Evolutionary conservation across 2,329 filamentous ascomycete genomes (phyloP).

Genomic region (Paecilomyces fulvus): DNA sequence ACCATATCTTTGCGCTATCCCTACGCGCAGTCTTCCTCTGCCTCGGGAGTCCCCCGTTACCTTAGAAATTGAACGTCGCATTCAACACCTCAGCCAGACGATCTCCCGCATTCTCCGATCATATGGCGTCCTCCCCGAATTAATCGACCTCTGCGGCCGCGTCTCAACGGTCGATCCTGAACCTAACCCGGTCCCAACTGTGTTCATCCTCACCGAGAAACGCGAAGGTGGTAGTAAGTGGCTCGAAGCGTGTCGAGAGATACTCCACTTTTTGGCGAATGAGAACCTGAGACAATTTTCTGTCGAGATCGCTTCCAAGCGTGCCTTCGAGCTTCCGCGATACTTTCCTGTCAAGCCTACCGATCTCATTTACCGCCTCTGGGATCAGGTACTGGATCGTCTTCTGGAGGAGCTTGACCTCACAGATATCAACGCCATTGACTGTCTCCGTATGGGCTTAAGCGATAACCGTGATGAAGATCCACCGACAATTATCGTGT

Average conservation of each 20-base stretch:
- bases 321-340: neutral
- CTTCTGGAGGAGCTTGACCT: neutral
- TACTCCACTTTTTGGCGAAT: neutral
- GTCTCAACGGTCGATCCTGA: neutral
- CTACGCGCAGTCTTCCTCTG: neutral
- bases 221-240: neutral
- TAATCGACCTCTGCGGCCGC: neutral
- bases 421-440: neutral
- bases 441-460: neutral
- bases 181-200: neutral
- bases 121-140: neutral
- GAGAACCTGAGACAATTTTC: neutral
- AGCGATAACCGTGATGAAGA: neutral
- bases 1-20: neutral
- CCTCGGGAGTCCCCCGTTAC: neutral
- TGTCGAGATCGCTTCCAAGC: neutral
- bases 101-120: neutral
- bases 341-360: neutral
- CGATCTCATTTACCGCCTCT: neutral
- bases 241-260: neutral
- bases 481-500: neutral
- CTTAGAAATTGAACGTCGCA: neutral
- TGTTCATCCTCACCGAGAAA: neutral
- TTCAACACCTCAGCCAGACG: neutral
- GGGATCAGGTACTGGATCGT: neutral